Percentiles rank a stretch among this genome's conserved stretches.
phyloP scores from a whole-genome alignment of 192 early-diverging fungal genomes.

The Umbelopsis ramanniana region DNA sequence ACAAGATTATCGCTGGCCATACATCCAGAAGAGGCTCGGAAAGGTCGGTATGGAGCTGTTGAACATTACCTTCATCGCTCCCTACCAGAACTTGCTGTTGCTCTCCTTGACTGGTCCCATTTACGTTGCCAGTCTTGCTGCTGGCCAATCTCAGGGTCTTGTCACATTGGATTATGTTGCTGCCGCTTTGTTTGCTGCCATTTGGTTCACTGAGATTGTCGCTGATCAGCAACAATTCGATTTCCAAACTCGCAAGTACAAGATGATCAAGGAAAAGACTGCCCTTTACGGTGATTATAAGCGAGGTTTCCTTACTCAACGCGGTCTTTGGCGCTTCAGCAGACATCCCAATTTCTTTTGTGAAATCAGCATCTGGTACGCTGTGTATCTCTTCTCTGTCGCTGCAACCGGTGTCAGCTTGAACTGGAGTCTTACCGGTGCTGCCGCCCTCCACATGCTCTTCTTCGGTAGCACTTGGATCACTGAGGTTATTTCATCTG shows the following conservation, averaged over 20 bases:
- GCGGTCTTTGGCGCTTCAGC: slow-evolving; percentile 72
- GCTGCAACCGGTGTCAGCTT: slow-evolving; percentile 44
- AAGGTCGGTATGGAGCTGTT: slow-evolving; percentile 62
- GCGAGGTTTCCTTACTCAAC: slow-evolving; percentile 69
- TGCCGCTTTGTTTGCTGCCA: slow-evolving; percentile 42
- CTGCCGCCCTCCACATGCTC: slow-evolving; percentile 60
- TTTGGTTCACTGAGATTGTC: slow-evolving; percentile 63
- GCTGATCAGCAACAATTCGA: slow-evolving; percentile 86
- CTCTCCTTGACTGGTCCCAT: slow-evolving; percentile 58
- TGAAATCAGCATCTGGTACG: slow-evolving; percentile 74
- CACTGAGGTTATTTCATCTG: slow-evolving; percentile 63
- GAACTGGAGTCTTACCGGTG: slow-evolving; percentile 55
- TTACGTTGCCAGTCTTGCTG: slow-evolving; percentile 41
- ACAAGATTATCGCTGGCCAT: slow-evolving; percentile 82
- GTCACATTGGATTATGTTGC: slow-evolving; percentile 53
- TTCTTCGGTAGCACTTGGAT: slow-evolving; percentile 68
- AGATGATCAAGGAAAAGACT: slow-evolving; percentile 36
- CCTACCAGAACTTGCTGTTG: slow-evolving; percentile 76
- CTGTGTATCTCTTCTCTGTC: slow-evolving; percentile 62
- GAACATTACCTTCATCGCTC: slow-evolving; percentile 74
- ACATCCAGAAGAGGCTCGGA: slow-evolving; percentile 43
- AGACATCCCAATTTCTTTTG: slow-evolving; percentile 89
- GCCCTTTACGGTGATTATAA: slow-evolving; percentile 47
- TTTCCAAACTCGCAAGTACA: slow-evolving; percentile 65
- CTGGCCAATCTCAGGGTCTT: slow-evolving; percentile 30